phyloP scores from a whole-genome alignment of 2,329 filamentous ascomycete genomes.

The Orbilia ellipsospora region DNA sequence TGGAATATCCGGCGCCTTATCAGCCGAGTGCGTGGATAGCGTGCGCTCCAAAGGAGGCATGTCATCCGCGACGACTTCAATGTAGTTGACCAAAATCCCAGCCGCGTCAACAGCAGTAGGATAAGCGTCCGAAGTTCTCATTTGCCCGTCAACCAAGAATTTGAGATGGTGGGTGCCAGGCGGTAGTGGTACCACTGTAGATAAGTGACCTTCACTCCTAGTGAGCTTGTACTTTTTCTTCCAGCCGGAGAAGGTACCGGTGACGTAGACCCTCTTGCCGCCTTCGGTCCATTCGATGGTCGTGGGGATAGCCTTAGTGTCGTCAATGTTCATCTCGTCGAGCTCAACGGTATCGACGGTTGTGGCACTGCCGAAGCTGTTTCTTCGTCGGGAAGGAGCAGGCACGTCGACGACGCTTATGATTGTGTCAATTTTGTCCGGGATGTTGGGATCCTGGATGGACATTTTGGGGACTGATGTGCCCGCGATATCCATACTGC shows the following conservation, averaged over 20 bases:
- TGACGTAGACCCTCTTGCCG: slow-evolving; percentile 93
- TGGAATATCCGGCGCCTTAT: slow-evolving; percentile 57
- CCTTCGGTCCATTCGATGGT: slow-evolving; percentile 84
- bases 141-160: slow-evolving; percentile 93
- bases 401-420: slow-evolving; percentile 41
- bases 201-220: slow-evolving; percentile 81
- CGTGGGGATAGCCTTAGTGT: slow-evolving; percentile 82
- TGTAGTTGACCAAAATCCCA: slow-evolving; percentile 98
- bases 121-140: slow-evolving; percentile 85
- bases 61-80: slow-evolving; percentile 87
- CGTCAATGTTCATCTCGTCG: slow-evolving; percentile 78
- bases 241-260: slow-evolving; percentile 97
- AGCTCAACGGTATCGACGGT: slow-evolving; percentile 53
- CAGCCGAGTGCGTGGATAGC: slow-evolving; percentile 57
- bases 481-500: slow-evolving; percentile 29
- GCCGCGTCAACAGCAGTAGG: slow-evolving; percentile 97
- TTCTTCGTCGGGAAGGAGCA: slow-evolving; percentile 44
- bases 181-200: slow-evolving; percentile 81
- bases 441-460: slow-evolving; percentile 37
- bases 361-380: slow-evolving; percentile 53
- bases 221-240: slow-evolving; percentile 90
- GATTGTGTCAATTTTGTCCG: slow-evolving; percentile 42
- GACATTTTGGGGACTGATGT: slow-evolving; percentile 50
- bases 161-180: slow-evolving; percentile 97
- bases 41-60: slow-evolving; percentile 63